These are phyloP conservation scores for Aspergillus campestris DNA, from an alignment of 495 filamentous ascomycete genomes.

Conservation along the genomic window DNA sequence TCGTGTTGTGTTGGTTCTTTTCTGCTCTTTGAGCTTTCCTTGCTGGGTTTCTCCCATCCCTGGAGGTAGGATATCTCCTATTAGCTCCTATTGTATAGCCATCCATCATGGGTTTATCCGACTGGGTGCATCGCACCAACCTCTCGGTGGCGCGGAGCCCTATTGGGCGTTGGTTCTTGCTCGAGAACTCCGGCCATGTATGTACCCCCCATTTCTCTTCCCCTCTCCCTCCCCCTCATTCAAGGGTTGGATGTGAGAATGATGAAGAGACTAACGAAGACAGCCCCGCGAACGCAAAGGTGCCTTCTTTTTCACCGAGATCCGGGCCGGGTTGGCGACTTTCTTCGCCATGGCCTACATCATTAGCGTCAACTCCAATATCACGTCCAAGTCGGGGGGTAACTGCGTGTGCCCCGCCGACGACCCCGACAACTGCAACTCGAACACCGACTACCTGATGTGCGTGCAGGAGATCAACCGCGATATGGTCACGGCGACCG, in stretches of 20 bases:
- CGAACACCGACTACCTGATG: conserved; percentile 49
- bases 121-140: conserved; percentile 47
- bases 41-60: background rate
- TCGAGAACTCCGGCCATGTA: conserved; percentile 70
- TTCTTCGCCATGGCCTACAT: conserved; percentile 89
- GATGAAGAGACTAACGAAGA: conserved; percentile 3
- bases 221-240: background rate
- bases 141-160: conserved; percentile 44
- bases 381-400: conserved; percentile 57
- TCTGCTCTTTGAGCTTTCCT: background rate
- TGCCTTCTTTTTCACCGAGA: conserved; percentile 69
- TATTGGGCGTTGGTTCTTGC: conserved; percentile 63
- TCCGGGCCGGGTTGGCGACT: conserved; percentile 69
- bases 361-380: conserved; percentile 65
- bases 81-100: background rate
- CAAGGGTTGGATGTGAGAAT: background rate
- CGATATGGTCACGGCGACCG: conserved; percentile 72
- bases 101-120: conserved; percentile 26
- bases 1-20: no score
- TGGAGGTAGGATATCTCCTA: no score
- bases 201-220: conserved; percentile 16
- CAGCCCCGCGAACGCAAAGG: conserved; percentile 60
- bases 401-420: conserved; percentile 61
- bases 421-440: conserved; percentile 44
- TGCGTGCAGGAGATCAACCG: conserved; percentile 60